Percentiles rank a stretch among this genome's conserved stretches.
Evolutionary conservation across 2,329 filamentous ascomycete species (phyloP).

Genomic region (Lasiodiplodia gonubiensis): DNA sequence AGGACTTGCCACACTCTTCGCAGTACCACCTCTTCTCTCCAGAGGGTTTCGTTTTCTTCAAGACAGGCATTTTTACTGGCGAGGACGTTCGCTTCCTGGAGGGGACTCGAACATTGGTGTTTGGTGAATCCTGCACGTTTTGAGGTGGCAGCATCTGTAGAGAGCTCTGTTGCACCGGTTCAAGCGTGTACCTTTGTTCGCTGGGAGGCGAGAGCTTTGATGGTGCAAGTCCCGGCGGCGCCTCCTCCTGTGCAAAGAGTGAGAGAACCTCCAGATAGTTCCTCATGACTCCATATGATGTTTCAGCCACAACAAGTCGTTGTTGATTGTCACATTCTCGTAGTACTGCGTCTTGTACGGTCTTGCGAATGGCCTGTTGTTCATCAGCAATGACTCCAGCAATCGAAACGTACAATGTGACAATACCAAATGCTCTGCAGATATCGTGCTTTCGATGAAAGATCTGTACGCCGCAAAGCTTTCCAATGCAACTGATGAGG

Average conservation of each 20-base stretch:
- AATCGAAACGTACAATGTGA: no score
- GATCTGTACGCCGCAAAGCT: neutral
- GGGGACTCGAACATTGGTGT: neutral
- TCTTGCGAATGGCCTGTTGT: neutral
- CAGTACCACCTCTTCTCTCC: neutral
- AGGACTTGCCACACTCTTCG: neutral
- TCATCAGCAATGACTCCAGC: neutral
- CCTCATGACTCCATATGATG: neutral
- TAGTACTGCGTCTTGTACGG: neutral
- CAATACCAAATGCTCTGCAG: neutral
- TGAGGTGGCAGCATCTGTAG: no score
- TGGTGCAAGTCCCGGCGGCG: no score
- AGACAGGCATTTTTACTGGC: no score
- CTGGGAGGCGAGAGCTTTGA: neutral
- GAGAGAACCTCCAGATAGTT: neutral
- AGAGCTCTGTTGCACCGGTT: no score
- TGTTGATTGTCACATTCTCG: neutral
- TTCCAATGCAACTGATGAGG: neutral
- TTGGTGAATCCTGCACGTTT: no score
- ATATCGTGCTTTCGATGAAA: neutral
- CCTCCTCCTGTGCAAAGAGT: neutral
- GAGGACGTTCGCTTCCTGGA: neutral
- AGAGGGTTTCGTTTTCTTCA: neutral
- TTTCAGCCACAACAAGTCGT: neutral
- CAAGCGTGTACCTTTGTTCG: no score